Base-by-base conservation (phyloP, 192 early-diverging fungal species). In the Coemansia sp. region DNA sequence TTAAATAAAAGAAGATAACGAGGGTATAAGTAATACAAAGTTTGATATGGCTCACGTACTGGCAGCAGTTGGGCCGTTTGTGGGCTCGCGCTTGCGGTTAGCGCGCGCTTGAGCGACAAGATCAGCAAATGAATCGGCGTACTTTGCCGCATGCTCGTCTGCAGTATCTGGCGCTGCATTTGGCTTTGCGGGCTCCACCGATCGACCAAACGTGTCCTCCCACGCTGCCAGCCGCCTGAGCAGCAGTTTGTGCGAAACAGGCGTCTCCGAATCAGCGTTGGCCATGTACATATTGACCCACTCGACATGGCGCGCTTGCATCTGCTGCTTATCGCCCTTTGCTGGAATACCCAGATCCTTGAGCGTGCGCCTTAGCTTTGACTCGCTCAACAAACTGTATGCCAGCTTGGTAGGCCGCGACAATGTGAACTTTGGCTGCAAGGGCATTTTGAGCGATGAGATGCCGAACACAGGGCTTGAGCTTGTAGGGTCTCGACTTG, bases 281-380 rank as follows among this genome's bases (percentile, higher is more conserved):
- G 81, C 81, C 69, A 83, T 67, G 51, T 78, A 83, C 64, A 83
- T 50, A 62, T 72, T 78, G 22, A 83, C 68, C 71, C 75, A 83
- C 60, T 83, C 81, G 31, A 69, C 56, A 44, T 83, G 81, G 3
- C 81, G 68, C 25, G 64, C 62, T 47, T 75, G 75, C 72, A 83
- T 69, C 56, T 73, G 70, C 8, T 68, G 60, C 66, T 75, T 74
- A 54, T 83, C 81, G 44, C 81, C 81, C 49, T 72, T 76, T 23
- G 65, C 31, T 17, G 75, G 65, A n/a, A 83, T 68, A 5, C 81
- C 75, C 31, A 83, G 59, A 4, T 83, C 75, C 26, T 71, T 71
- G 14, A 83, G 60, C 8, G 67, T 74, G 12, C 72, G 71, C 5
- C 81, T 75, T 17, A 83, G 66, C 69, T 78, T 74, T 14, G 72